Evolutionary conservation across 306 rosid genomes (phyloP), one percentile per base, ranked within the genome.

Genomic region (Lupinus albus): DNA sequence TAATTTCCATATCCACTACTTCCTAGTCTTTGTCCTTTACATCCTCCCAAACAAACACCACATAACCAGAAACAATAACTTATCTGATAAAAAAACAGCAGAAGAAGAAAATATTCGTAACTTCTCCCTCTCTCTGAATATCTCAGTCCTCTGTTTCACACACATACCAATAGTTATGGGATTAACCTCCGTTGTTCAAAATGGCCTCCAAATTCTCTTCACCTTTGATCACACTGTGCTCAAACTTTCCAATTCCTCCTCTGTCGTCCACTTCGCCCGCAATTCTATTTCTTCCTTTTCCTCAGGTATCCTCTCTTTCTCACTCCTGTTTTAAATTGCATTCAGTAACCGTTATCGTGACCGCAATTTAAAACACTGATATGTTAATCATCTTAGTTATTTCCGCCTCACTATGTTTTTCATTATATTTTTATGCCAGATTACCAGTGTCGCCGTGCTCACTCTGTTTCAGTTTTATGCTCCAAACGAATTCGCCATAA

Each of bases 131-230:
- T 25, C 30, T 25, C 30, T 25, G 8, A 33, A 33, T 33, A 33
- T 25, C 30, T 25, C 30, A 25, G 4, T 25, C 30, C 30, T 4
- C 30, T 25, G 2, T 25, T 33, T 33, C 38, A 33, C 38, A 33
- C 8, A 33, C 1, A 33, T 33, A 58, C n/a, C 6, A 30, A 21
- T 9, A 71, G 61, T 30, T 16, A 84, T 92, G 96, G 86, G 86
- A 64, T 71, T 86, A 42, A 81, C 93, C 84, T 87, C 95, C 15
- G 84, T 83, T 35, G 25, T 86, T 75, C 72, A 81, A 80, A 77
- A 51, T 36, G 80, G 71, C 59, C 11, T 77, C 44, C 86, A 65
- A 76, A 56, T 62, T 68, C 87, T 84, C 13, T 56, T 83, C 18
- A 77, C 73, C 49, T 57, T 55, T 52, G 54, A 54, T 16, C 46